phyloP scores from a whole-genome alignment of 2,329 filamentous ascomycete genomes.

The Monascus ruber region DNA sequence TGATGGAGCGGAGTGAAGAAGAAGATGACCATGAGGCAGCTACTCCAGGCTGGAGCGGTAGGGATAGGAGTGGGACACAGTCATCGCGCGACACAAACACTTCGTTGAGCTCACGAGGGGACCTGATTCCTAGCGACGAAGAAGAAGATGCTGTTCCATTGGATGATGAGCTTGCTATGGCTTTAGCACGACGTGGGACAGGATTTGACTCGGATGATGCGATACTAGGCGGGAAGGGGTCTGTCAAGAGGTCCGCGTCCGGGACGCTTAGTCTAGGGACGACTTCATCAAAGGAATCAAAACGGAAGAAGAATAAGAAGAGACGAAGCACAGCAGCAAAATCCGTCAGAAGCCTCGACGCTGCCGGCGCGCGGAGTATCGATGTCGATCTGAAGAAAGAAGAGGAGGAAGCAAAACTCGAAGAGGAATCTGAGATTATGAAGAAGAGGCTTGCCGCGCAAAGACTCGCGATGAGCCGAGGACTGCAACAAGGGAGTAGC shows the following conservation, averaged over 20 bases:
- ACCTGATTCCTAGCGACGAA: constrained; percentile 84
- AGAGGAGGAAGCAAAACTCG: constrained; percentile 41
- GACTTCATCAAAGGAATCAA: constrained; percentile 35
- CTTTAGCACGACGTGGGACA: constrained; percentile 60
- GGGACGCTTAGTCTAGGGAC: constrained; percentile 39
- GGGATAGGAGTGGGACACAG: constrained; percentile 63
- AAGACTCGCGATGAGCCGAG: constrained; percentile 43
- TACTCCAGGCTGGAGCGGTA: constrained; percentile 6
- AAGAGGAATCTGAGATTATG: constrained; percentile 47
- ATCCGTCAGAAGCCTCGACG: constrained; percentile 13
- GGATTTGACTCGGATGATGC: constrained; percentile 48
- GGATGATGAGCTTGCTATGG: constrained; percentile 83
- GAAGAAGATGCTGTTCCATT: constrained; percentile 89
- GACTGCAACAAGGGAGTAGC: constrained; percentile 27
- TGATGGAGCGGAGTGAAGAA: constrained; percentile 54
- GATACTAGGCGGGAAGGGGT: constrained; percentile 54
- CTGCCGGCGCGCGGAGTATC: constrained; percentile 13
- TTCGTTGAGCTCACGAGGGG: constrained; percentile 75
- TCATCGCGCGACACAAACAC: constrained; percentile 73
- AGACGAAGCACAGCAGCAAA: constrained; percentile 18
- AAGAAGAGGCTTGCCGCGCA: constrained; percentile 45
- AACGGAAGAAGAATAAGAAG: constrained; percentile 24
- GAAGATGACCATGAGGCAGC: constrained; percentile 15
- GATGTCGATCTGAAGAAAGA: constrained; percentile 43
- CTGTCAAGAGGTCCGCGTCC: constrained; percentile 28